Evolutionary conservation across 108 stramenopile species (phyloP), one percentile per base, ranked within the genome.

Genomic region (Hondaea fermentalgiana): DNA sequence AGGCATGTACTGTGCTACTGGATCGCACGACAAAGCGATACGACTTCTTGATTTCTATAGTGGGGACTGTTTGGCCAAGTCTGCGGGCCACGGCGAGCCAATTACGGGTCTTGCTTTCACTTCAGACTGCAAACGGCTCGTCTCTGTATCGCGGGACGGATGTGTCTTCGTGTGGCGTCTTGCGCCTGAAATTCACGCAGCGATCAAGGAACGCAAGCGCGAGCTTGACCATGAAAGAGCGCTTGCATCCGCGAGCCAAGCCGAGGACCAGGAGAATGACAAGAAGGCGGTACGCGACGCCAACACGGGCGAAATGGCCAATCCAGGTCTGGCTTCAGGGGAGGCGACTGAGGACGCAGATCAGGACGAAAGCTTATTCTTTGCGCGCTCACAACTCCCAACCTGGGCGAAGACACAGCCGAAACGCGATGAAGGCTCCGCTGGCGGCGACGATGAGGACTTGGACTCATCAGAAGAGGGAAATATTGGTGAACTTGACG

Each of bases 161-260:
- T 89, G 89, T 87, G 35, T 91, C 43, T 83, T 91, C 53, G 91
- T 91, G 35, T 91, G 91, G 91, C 55, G 91, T 23, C 91, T 91
- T 21, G 58, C 58, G 5, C 83, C 90, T 4, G 87, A 87, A 44
- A 35, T 91, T 14, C 44, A 58, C 25, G 57, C 44, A 16, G 83
- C 88, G 17, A 88, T 72, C 88, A 72, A 88, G 21, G 88, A 91
- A 72, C 88, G 88, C 19, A 35, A 72, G 28, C 29, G 72, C 57
- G 88, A 88, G 72, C 53, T 90, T 6, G 87, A 83, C 16, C 43
- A 10, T n/a, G 72, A 51, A 28, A 0, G 72, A n/a, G 64, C 87
- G 45, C 87, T 17, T 6, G 87, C 83, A 57, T 5, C 60, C 60
- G 57, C 25, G 35, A 43, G 44, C 4, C 51, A 45, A 8, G 35